These are phyloP conservation scores for Elymus sibiricus DNA, from an alignment of 176 grass and related monocot genomes.

Conservation along the genomic window DNA sequence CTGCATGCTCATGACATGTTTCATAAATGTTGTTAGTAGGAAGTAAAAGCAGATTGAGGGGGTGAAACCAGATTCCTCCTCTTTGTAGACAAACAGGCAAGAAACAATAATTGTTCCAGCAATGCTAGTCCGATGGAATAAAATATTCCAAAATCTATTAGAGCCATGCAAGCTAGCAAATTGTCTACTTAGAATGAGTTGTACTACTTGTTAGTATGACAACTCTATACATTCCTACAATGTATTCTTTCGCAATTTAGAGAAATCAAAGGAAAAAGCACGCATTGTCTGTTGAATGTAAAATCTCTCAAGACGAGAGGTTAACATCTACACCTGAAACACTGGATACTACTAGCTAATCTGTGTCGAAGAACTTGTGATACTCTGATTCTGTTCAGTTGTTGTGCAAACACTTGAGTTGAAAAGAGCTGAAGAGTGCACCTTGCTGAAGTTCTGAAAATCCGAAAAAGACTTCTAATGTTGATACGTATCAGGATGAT, in stretches of 20 bases:
- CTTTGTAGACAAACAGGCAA: constrained; percentile 34
- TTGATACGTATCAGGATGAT: not conserved
- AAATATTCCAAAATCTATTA: constrained; percentile 18
- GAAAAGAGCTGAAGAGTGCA: not conserved
- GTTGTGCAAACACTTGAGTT: not conserved
- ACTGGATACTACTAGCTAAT: not conserved
- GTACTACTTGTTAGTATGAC: constrained; percentile 16
- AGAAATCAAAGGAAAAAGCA: constrained; percentile 12
- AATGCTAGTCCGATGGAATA: constrained; percentile 34
- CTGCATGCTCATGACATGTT: constrained; percentile 69
- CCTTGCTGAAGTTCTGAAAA: not conserved
- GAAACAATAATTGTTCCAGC: constrained; percentile 41
- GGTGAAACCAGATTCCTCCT: constrained; percentile 44
- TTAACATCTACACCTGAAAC: constrained; percentile 4
- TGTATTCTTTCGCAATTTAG: constrained; percentile 9
- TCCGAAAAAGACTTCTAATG: no score
- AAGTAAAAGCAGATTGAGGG: constrained; percentile 22
- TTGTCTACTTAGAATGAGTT: constrained; percentile 9
- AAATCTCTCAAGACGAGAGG: not conserved
- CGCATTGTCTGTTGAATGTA: not conserved
- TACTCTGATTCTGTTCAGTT: not conserved
- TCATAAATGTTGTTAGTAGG: constrained; percentile 22
- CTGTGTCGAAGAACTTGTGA: not conserved
- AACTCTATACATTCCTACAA: constrained; percentile 23
- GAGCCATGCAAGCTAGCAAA: constrained; percentile 17